A percentile compares a stretch with the other conserved stretches of the same genome.
phyloP scores from a whole-genome alignment of 2,329 filamentous ascomycete genomes.

The Hypoxylon sp. region DNA sequence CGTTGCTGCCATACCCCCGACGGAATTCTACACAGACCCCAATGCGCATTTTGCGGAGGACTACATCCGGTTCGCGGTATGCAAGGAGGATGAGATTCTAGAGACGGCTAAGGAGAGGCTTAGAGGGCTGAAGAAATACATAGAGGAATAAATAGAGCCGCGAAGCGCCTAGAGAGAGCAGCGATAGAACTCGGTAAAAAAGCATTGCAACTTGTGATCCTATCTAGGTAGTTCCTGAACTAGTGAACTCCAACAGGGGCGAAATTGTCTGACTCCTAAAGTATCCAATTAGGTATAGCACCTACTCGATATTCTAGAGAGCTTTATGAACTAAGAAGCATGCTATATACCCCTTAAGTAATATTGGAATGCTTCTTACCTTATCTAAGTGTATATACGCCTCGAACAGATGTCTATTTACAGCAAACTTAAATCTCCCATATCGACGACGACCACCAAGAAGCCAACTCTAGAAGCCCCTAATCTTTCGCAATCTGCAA shows the following conservation, averaged over 20 bases:
- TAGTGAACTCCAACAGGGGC: neutral
- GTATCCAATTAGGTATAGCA: neutral
- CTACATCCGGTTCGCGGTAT: slow-evolving; percentile 94
- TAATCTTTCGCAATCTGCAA: slow-evolving; percentile 44
- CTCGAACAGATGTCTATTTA: neutral
- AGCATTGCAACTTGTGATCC: too few species aligned
- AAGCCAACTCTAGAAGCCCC: neutral
- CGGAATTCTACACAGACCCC: slow-evolving; percentile 90
- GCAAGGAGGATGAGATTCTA: slow-evolving; percentile 88
- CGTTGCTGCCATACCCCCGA: slow-evolving; percentile 94
- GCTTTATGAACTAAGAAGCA: too few species aligned
- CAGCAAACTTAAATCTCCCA: slow-evolving; percentile 1
- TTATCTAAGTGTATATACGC: neutral
- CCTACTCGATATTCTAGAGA: too few species aligned
- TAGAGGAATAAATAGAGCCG: slow-evolving; percentile 48
- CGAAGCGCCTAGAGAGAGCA: too few species aligned
- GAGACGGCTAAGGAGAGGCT: slow-evolving; percentile 81
- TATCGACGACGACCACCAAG: neutral
- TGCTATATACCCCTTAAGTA: too few species aligned
- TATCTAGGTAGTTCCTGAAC: neutral
- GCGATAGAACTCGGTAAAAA: too few species aligned
- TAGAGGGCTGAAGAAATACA: slow-evolving; percentile 76
- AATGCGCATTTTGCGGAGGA: slow-evolving; percentile 90
- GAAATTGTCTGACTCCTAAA: neutral
- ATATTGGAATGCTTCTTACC: neutral